These are phyloP conservation scores for Lepidium africanum DNA, from an alignment of 345 rosid genomes.

Conservation along the genomic window DNA sequence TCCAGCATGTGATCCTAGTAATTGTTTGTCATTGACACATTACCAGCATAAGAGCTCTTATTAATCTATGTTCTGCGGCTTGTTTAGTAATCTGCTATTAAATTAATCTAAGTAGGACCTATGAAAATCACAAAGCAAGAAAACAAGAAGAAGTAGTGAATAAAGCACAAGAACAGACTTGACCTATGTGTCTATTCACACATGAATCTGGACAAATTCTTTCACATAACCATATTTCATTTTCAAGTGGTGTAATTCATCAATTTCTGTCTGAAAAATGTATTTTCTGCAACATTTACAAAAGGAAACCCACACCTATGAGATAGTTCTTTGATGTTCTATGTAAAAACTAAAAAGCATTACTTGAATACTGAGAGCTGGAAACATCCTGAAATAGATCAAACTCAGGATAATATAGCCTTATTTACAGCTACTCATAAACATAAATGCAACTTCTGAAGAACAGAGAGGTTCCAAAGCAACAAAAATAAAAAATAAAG, in stretches of 20 bases:
- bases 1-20: slow-evolving; percentile 49
- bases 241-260: not conserved
- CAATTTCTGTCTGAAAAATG: not conserved
- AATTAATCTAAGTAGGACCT: slow-evolving; percentile 14
- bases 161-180: slow-evolving; percentile 17
- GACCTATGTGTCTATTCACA: not conserved
- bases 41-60: not conserved
- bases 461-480: slow-evolving; percentile 5
- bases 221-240: not conserved
- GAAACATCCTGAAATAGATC: not conserved
- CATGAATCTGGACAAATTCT: not conserved
- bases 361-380: not conserved
- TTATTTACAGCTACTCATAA: not conserved
- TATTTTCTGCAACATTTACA: not conserved
- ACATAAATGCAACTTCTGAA: not conserved
- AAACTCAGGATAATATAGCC: not conserved
- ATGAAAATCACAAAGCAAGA: not conserved
- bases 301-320: not conserved
- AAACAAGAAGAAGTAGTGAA: not conserved
- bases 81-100: slow-evolving; percentile 12
- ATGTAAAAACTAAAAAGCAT: not conserved
- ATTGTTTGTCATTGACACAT: slow-evolving; percentile 10
- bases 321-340: slow-evolving; percentile 9
- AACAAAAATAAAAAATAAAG: not conserved
- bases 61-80: slow-evolving; percentile 1